phyloP scores from a whole-genome alignment of 345 rosid species.

The Cardamine chenopodiifolia region DNA sequence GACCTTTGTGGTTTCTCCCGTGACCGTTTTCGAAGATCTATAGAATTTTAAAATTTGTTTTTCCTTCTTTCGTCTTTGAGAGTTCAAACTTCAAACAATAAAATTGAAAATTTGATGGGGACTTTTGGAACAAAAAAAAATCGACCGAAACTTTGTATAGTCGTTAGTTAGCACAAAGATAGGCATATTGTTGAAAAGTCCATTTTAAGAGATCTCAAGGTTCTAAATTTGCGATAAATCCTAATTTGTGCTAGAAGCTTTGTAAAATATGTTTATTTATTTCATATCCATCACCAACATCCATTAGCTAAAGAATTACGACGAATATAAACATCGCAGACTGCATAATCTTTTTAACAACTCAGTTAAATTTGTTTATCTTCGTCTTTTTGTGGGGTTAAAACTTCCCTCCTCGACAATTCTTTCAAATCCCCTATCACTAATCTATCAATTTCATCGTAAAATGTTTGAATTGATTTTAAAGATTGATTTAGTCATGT shows the following conservation, averaged over 20 bases:
- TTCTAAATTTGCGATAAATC: neutral
- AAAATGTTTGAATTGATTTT: neutral
- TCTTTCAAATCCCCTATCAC: neutral
- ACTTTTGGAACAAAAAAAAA: neutral
- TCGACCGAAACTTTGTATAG: neutral
- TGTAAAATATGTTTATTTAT: neutral
- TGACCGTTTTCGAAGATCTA: constrained; percentile 29
- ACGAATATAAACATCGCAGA: neutral
- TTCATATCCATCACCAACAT: neutral
- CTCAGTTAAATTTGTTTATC: neutral
- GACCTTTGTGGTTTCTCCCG: constrained; percentile 30
- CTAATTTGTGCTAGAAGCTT: too few species aligned
- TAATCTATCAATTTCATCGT: neutral
- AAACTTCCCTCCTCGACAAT: neutral
- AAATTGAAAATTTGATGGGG: neutral
- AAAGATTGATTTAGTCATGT: neutral
- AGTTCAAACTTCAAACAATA: constrained; percentile 26
- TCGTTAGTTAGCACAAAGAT: neutral
- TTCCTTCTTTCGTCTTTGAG: neutral
- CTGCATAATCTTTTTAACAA: neutral
- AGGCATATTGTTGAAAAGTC: neutral
- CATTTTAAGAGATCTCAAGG: neutral
- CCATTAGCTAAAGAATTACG: neutral
- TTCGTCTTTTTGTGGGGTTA: neutral
- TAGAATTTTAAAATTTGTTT: constrained; percentile 2